Evolutionary conservation across 2,329 filamentous ascomycete genomes (phyloP).

Genomic region (Fusarium sp.): DNA sequence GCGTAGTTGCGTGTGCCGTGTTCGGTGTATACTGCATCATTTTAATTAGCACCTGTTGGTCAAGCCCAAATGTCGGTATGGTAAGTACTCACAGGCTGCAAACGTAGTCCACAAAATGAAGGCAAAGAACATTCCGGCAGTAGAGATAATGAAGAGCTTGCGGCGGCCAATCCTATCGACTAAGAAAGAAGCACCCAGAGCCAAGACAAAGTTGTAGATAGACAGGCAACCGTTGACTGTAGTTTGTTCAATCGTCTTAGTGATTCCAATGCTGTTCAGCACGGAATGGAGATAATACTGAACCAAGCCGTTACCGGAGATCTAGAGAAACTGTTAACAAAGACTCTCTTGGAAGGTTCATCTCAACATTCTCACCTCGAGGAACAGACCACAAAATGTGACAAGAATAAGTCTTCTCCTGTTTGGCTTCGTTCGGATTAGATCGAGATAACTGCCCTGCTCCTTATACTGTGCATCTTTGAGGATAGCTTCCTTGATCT

Average conservation of each 20-base stretch:
- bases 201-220: slow-evolving; percentile 46
- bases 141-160: slow-evolving; percentile 10
- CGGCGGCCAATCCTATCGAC: slow-evolving; percentile 26
- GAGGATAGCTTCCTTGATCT: not conserved
- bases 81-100: not conserved
- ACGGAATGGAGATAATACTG: slow-evolving; percentile 50
- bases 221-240: slow-evolving; percentile 43
- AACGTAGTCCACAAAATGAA: slow-evolving; percentile 41
- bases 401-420: not conserved
- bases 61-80: not conserved
- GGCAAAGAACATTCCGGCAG: slow-evolving; percentile 11
- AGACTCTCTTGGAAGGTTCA: rapidly evolving
- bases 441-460: not conserved
- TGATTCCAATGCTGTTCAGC: slow-evolving; percentile 50
- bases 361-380: not conserved
- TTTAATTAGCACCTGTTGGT: not conserved
- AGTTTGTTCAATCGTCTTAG: slow-evolving; percentile 48
- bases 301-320: not conserved
- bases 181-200: slow-evolving; percentile 46
- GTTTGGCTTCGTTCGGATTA: not conserved
- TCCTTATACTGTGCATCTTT: not conserved
- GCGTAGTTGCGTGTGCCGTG: slow-evolving; percentile 1
- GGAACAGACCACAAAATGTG: not conserved
- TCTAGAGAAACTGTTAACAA: not conserved
- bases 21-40: not conserved